These are phyloP conservation scores for Trametes villosa DNA, from an alignment of 768 basidiomycete genomes.

Conservation along the genomic window DNA sequence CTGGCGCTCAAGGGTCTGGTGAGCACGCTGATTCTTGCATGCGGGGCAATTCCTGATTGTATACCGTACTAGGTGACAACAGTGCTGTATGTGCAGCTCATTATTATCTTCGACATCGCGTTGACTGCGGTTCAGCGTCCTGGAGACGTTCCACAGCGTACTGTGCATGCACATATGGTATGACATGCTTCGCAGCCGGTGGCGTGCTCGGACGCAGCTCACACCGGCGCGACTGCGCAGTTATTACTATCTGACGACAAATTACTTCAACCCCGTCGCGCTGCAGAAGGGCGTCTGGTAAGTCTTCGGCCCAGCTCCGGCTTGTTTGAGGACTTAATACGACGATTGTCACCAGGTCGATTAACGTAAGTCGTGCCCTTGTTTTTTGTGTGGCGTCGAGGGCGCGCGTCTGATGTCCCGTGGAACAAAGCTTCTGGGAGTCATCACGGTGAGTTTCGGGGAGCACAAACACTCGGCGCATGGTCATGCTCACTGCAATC, in stretches of 20 bases:
- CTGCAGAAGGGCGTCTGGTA: constrained; percentile 7
- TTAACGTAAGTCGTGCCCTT: constrained; percentile 6
- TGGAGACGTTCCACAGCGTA: constrained; percentile 16
- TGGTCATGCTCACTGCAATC: background rate
- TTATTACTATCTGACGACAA: constrained; percentile 14
- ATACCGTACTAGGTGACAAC: background rate
- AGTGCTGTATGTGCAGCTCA: background rate
- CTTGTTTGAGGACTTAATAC: background rate
- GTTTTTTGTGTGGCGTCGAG: background rate
- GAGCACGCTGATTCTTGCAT: background rate
- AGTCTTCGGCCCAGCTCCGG: background rate
- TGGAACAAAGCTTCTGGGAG: background rate
- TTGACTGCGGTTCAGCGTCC: background rate
- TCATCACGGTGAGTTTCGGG: constrained; percentile 4
- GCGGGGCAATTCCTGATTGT: background rate
- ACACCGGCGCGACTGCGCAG: background rate
- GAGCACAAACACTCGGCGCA: too few relatives aligned
- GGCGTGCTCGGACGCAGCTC: background rate
- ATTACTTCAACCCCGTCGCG: constrained; percentile 12
- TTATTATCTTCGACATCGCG: background rate
- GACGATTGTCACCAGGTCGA: constrained; percentile 6
- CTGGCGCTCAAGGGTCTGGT: constrained; percentile 4
- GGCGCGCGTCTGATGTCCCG: background rate
- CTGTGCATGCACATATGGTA: constrained; percentile 17
- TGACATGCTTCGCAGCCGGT: background rate